Base-by-base conservation (phyloP, 208 protist species). In the Wallacemonas rigidus region DNA sequence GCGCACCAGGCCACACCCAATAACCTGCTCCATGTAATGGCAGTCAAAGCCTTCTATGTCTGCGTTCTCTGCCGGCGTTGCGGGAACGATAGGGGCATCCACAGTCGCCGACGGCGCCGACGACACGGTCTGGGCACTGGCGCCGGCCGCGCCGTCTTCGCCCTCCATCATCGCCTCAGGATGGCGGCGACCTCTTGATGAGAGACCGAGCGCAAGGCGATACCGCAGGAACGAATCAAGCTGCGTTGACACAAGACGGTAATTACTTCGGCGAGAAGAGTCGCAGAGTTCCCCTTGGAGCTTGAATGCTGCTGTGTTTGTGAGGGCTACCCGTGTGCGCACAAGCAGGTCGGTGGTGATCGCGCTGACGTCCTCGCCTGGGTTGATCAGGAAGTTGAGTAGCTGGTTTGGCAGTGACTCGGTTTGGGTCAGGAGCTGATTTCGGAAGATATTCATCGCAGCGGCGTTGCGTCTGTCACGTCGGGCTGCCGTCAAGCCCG, bases 1-100 rank as follows among this genome's bases (percentile, higher is more conserved):
- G 26, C 81, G 75, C 67, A 84, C 56, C 80, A 95, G 81, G 3
- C 92, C 92, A 71, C 92, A 97, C 2, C 92, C 92, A 55, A 90
- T 64, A 60, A 97, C 77, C 35, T 71, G 69, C 50, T 89, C 75
- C 69, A 81, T 83, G 77, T 94, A 95, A 62, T 93, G 85, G 64
- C 76, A 71, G 60, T 81, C 69, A 50, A 82, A 84, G 12, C 72
- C 74, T 6, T 45, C 72, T 5, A 44, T 8, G 2, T 1, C 61
- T 14, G 6, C 3, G 9, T 45, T 43, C 40, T 0, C 64, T 11
- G 71, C 17, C 12, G 68, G 67, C 15, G 53, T 9, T 3, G 14
- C 45, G 65, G 62, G 48, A 60, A 14, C 11, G 60, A 14, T 35
- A 35, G 51, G n/a, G 51, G 51, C 55, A 9, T 58, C 43, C 14